Percentiles rank a stretch among this genome's conserved stretches.
Conservation (phyloP, 768 basidiomycete species). For the Auricularia auricula-judae region DNA sequence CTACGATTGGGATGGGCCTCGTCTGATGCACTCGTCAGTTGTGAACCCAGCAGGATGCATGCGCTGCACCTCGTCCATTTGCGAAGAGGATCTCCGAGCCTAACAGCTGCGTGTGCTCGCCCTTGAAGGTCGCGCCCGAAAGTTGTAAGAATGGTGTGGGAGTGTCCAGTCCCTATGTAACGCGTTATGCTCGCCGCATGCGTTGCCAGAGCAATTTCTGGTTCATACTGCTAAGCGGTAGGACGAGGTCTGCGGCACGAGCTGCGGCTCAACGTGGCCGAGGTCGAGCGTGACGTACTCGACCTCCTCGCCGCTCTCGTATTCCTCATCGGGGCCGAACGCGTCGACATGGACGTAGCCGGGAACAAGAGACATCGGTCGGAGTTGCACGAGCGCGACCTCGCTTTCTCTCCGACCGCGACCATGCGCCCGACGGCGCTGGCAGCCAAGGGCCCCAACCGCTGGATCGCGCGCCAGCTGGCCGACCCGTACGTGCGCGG, state of each 20-base stretch:
- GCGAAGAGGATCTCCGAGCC: conserved; percentile 71
- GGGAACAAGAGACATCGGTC: conserved; percentile 19
- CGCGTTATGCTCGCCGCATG: background rate
- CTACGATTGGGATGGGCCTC: conserved; percentile 37
- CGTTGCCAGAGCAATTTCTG: background rate
- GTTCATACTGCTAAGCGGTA: conserved; percentile 65
- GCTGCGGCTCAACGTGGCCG: conserved; percentile 56
- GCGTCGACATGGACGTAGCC: conserved; percentile 50
- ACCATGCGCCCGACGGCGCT: background rate
- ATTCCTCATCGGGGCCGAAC: conserved; percentile 44
- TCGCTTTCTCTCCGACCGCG: background rate
- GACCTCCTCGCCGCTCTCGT: conserved; percentile 46
- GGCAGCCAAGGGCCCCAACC: background rate
- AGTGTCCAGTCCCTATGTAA: conserved; percentile 60
- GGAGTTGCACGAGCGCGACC: background rate
- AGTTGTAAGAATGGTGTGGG: conserved; percentile 69
- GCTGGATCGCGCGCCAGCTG: conserved; percentile 61
- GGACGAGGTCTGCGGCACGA: conserved; percentile 57
- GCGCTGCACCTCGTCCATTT: conserved; percentile 38
- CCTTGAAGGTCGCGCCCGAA: conserved; percentile 64
- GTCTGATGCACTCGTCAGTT: conserved; percentile 19
- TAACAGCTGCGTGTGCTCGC: conserved; percentile 52
- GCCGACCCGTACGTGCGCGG: conserved; percentile 61
- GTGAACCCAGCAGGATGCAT: background rate
- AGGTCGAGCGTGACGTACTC: conserved; percentile 68